Conservation (phyloP, 2,329 filamentous ascomycete genomes). For the Cercospora brassicicola region DNA sequence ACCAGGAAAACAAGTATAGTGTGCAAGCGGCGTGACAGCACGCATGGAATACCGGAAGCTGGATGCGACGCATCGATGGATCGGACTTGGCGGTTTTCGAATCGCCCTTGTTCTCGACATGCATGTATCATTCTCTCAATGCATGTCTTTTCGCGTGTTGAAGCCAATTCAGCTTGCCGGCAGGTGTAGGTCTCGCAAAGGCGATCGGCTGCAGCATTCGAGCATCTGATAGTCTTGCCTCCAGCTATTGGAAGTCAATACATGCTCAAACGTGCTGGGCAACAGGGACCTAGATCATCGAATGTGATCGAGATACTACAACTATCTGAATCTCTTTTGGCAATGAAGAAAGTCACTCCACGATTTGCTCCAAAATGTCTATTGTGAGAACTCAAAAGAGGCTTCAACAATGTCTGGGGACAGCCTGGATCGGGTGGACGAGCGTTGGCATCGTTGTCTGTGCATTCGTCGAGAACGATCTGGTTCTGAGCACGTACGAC, state of each 20-base stretch:
- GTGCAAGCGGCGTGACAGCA: not conserved
- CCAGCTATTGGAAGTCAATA: not conserved
- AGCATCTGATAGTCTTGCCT: not conserved
- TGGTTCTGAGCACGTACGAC: not conserved
- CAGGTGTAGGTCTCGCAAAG: not conserved
- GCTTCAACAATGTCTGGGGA: not conserved
- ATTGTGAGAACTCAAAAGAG: not conserved
- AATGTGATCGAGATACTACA: not conserved
- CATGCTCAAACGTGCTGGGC: not conserved
- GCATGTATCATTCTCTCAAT: not conserved
- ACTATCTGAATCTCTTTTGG: too few species aligned
- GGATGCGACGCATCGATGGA: not conserved
- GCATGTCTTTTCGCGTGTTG: not conserved
- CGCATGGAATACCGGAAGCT: not conserved
- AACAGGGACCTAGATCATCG: not conserved
- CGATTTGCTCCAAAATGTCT: not conserved
- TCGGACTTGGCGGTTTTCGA: not conserved
- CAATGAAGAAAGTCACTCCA: not conserved
- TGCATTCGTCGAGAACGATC: not conserved
- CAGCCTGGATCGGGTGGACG: not conserved
- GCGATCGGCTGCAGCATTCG: not conserved
- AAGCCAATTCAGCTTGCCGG: not conserved
- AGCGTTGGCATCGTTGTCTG: not conserved
- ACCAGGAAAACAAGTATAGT: not conserved
- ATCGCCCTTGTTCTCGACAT: not conserved